Evolutionary conservation across 345 rosid species (phyloP).

Genomic region (Isatis tinctoria): DNA sequence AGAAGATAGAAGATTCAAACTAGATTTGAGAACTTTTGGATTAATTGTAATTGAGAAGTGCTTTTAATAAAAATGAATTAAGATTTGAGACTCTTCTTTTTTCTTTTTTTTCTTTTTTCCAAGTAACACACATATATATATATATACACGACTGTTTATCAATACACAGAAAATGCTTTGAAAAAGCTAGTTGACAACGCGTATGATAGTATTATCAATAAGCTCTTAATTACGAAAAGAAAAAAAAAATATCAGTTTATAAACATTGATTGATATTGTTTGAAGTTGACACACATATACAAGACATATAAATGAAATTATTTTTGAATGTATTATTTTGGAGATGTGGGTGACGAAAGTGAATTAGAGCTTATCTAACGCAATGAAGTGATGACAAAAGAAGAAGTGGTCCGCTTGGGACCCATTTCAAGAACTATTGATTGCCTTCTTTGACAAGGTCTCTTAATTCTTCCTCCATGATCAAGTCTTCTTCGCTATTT

Average conservation of each 20-base stretch:
- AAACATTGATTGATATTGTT: not conserved
- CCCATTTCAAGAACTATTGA: slow-evolving; percentile 21
- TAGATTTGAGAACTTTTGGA: slow-evolving; percentile 1
- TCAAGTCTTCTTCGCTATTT: slow-evolving; percentile 10
- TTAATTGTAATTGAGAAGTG: not conserved
- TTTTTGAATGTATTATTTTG: not conserved
- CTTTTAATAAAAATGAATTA: not conserved
- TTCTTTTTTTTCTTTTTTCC: not conserved
- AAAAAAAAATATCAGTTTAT: not conserved
- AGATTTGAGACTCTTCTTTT: not conserved
- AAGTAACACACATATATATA: not conserved
- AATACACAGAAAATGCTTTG: slow-evolving; percentile 3
- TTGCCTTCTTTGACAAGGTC: slow-evolving; percentile 28
- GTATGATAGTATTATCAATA: not conserved
- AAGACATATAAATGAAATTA: not conserved
- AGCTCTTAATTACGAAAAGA: not conserved
- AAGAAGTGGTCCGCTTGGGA: slow-evolving; percentile 27
- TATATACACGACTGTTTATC: not conserved
- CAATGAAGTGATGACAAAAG: slow-evolving; percentile 25
- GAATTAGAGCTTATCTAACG: slow-evolving; percentile 30
- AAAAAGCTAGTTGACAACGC: not conserved
- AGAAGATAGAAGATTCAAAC: slow-evolving; percentile 9
- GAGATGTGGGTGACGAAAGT: slow-evolving; percentile 20
- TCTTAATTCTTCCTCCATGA: not conserved
- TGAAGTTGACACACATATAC: slow-evolving; percentile 5